Base-by-base conservation (phyloP, 768 basidiomycete genomes). In the Lenzites betulinus region DNA sequence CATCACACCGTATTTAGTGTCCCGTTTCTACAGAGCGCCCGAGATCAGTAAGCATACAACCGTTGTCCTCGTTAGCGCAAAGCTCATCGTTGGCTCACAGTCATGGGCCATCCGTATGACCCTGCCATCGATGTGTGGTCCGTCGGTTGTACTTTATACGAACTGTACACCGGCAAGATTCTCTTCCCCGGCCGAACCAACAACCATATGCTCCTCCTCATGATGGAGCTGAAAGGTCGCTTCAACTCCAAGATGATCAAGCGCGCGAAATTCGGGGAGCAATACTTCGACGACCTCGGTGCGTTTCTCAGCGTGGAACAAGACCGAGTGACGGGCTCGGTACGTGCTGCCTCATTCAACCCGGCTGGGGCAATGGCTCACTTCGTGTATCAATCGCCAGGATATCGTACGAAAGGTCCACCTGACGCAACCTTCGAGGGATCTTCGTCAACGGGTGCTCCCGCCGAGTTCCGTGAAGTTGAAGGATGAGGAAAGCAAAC, bases 171-270 rank as follows among this genome's bases (percentile, higher is more conserved):
- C 1, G 94, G 93, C 73, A 98, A 97, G 78, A 98, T 98, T 57
- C 85, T 99, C 41, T 93, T 98, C 74, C 97, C 97, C 0, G 96
- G 96, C 13, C 86, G 93, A 39, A 92, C 92, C 18, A 98, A 99
- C 75, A 97, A 97, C 70, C 95, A 98, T 69, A 98, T 98, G 96
- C 79, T 98, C 20, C 80, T 94, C 56, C 85, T 92, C 58, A 97
- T 98, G 91, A 98, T 98, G 95, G 96, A 98, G 73, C 80, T 97
- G 59, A 95, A 93, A 73, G 95, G 97, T 36, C 83, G 94, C 50
- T 92, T 98, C 77, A 95, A 93, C 70, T 81, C 85, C 64, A 94
- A 93, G 75, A 87, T 93, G 86, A 90, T 98, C 74, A 97, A 96
- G 77, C 93, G 90, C 71, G 92, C 92, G 0, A 89, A 90, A 70